Conservation (phyloP, 192 early-diverging fungal genomes). For the Pilobolus umbonatus region DNA sequence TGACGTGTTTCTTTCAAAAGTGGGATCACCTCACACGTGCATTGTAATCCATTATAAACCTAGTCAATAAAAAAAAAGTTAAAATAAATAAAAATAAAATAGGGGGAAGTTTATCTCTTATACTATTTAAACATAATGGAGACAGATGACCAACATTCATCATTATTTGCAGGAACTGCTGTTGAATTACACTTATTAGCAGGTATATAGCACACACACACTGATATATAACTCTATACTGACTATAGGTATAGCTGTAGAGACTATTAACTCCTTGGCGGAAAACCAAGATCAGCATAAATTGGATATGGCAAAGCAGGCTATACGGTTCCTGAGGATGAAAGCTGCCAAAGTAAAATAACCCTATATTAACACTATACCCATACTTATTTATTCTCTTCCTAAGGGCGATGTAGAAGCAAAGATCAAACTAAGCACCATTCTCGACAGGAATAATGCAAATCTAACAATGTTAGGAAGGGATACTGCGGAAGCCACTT, state of each 20-base stretch:
- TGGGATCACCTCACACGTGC: too few species aligned
- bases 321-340: constrained; percentile 14
- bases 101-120: neutral
- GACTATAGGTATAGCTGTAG: neutral
- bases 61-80: neutral
- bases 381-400: neutral
- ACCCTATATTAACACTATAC: neutral
- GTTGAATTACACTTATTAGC: constrained; percentile 10
- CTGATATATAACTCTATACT: neutral
- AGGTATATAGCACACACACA: neutral
- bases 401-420: constrained; percentile 30
- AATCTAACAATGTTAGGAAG: neutral
- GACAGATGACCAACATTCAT: neutral
- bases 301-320: constrained; percentile 11
- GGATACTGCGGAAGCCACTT: constrained; percentile 19
- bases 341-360: constrained; percentile 26
- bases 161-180: constrained; percentile 13
- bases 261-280: constrained; percentile 5
- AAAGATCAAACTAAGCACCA: constrained; percentile 23
- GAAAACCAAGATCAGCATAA: neutral
- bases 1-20: too few species aligned
- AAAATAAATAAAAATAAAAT: neutral
- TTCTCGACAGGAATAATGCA: neutral
- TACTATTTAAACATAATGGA: neutral
- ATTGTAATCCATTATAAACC: too few species aligned